These are phyloP conservation scores for Oenanthe sinensis DNA, from an alignment of 129 eudicot species.

Conservation along the genomic window DNA sequence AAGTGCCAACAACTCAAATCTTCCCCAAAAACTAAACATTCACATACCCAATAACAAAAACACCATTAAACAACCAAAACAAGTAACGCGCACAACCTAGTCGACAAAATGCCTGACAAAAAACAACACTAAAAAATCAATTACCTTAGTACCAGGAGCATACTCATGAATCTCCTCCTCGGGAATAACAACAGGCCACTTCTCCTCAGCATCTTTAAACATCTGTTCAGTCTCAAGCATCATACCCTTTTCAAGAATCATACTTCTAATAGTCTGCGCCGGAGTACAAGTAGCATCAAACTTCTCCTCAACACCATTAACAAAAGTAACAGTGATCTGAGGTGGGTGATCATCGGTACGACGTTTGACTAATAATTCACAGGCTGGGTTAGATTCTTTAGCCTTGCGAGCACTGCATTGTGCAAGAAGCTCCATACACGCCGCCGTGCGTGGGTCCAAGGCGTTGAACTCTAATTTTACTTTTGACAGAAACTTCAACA, in stretches of 20 bases:
- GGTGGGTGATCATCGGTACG: conserved; percentile 93
- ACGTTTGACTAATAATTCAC: conserved; percentile 77
- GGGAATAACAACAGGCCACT: conserved; percentile 86
- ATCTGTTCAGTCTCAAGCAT: conserved; percentile 78
- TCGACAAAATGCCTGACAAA: conserved; percentile 21
- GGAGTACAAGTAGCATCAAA: conserved; percentile 81
- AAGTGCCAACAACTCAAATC: not conserved
- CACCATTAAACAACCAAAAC: not conserved
- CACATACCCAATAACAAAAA: not conserved
- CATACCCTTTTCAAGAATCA: conserved; percentile 77
- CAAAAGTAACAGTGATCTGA: conserved; percentile 78
- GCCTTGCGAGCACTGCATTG: conserved; percentile 93
- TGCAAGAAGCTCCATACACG: conserved; percentile 92
- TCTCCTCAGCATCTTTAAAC: conserved; percentile 90
- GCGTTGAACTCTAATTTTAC: conserved; percentile 92
- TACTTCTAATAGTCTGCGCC: conserved; percentile 67
- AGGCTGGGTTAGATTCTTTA: conserved; percentile 80
- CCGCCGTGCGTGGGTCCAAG: conserved; percentile 78
- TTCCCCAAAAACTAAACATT: not conserved
- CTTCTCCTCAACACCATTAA: conserved; percentile 74
- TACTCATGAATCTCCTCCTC: conserved; percentile 50
- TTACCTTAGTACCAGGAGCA: conserved; percentile 69
- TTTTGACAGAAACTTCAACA: conserved; percentile 85
- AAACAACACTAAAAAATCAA: not conserved
- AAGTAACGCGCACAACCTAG: conserved; percentile 1